Conservation (phyloP, 208 protist genomes). For the Leishmania lainsoni region DNA sequence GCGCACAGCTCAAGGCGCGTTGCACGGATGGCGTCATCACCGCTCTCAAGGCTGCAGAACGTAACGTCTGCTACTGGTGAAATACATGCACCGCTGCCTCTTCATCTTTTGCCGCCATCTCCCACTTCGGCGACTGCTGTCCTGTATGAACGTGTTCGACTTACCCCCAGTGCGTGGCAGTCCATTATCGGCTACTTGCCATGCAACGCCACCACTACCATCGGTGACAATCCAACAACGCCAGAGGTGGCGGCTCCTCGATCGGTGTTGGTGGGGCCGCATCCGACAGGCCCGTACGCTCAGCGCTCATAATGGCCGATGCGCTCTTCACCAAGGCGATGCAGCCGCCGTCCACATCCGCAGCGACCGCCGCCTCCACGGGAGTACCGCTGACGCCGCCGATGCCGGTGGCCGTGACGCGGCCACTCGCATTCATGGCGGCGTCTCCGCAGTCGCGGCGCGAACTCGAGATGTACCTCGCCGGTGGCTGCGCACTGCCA, state of each 20-base stretch:
- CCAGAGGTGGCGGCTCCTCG: neutral
- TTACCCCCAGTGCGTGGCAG: neutral
- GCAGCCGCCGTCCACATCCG: conserved; percentile 7
- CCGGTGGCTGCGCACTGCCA: conserved; percentile 46
- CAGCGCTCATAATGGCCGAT: conserved; percentile 4
- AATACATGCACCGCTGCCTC: neutral
- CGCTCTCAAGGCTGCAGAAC: neutral
- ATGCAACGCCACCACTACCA: neutral
- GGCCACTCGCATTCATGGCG: conserved; percentile 51
- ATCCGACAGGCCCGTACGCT: neutral
- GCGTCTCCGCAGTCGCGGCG: conserved; percentile 34
- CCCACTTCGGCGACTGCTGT: neutral
- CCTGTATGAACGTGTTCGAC: neutral
- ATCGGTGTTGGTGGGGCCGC: neutral
- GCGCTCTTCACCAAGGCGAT: conserved; percentile 10
- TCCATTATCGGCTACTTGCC: conserved; percentile 2
- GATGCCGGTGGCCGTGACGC: conserved; percentile 14
- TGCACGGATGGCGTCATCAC: neutral
- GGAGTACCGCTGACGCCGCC: conserved; percentile 1
- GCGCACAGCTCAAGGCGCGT: neutral
- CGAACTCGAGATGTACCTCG: conserved; percentile 36
- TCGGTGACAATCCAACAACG: neutral
- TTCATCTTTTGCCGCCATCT: neutral
- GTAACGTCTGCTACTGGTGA: neutral
- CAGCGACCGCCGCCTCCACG: neutral